phyloP scores from a whole-genome alignment of 78 protist genomes.

The Cavenderia fasciculata region DNA sequence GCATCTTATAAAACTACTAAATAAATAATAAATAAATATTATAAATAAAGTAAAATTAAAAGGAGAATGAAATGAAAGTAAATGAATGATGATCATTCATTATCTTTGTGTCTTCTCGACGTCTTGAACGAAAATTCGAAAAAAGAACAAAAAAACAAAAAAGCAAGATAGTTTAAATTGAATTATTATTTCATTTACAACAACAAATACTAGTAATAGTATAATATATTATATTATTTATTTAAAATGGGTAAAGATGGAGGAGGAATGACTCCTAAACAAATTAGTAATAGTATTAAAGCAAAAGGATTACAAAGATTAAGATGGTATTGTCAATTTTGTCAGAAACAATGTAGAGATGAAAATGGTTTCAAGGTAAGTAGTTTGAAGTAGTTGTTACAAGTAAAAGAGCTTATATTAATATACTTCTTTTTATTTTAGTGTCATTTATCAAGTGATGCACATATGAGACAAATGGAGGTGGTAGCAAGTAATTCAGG shows the following conservation, averaged over 20 bases:
- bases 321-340: conserved; percentile 96
- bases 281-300: conserved; percentile 70
- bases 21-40: no score
- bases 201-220: no score
- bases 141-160: no score
- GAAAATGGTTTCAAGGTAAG: conserved; percentile 93
- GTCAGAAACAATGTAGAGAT: conserved; percentile 97
- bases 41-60: no score
- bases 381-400: conserved; percentile 1
- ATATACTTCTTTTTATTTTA: neutral
- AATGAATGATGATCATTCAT: no score
- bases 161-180: no score
- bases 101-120: no score
- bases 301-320: conserved; percentile 94
- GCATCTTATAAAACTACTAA: no score
- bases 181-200: no score
- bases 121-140: no score
- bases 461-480: conserved; percentile 91
- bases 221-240: no score
- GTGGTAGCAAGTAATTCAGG: conserved; percentile 82
- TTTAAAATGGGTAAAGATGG: conserved; percentile 73
- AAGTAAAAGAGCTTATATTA: neutral
- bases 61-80: no score
- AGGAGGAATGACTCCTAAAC: conserved; percentile 69
- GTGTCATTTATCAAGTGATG: conserved; percentile 93